phyloP scores from a whole-genome alignment of 139 green algal genomes.

The Chlorella sp. region DNA sequence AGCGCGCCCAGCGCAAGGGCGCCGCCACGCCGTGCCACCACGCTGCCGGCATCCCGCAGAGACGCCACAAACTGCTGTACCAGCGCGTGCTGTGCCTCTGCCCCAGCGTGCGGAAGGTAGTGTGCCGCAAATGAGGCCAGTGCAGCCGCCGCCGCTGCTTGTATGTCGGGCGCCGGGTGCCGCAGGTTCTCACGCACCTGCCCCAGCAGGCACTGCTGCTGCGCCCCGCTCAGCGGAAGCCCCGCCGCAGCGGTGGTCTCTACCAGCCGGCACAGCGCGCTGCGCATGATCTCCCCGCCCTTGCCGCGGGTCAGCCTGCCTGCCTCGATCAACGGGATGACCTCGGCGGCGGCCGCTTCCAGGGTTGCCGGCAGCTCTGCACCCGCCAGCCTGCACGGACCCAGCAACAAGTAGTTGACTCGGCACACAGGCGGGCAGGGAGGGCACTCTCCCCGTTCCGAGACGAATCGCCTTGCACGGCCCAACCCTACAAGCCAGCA shows the following conservation, averaged over 20 bases:
- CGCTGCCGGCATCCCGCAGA: conserved; percentile 12
- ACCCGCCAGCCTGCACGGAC: background rate
- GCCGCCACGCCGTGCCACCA: conserved; percentile 37
- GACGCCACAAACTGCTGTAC: background rate
- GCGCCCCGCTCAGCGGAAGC: conserved; percentile 53
- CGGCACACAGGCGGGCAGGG: too few relatives aligned
- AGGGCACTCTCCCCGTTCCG: too few relatives aligned
- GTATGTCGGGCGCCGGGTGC: conserved; percentile 76
- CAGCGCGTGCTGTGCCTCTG: conserved; percentile 1
- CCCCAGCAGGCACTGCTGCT: conserved; percentile 58
- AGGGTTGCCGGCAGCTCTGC: background rate
- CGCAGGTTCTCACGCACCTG: conserved; percentile 82
- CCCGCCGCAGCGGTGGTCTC: conserved; percentile 36
- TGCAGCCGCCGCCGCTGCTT: conserved; percentile 64
- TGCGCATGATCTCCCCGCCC: conserved; percentile 92
- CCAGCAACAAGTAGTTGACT: background rate
- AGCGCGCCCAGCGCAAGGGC: conserved; percentile 38
- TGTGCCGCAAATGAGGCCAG: conserved; percentile 61
- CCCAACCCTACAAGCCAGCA: too few relatives aligned
- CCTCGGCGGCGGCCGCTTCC: conserved; percentile 30
- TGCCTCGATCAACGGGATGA: conserved; percentile 74
- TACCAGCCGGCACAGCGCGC: conserved; percentile 68
- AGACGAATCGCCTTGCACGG: too few relatives aligned
- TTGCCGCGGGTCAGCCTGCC: conserved; percentile 86
- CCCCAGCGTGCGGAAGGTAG: conserved; percentile 35